Conservation (phyloP, 164 flowering plant genomes). For the Malania oleifera region DNA sequence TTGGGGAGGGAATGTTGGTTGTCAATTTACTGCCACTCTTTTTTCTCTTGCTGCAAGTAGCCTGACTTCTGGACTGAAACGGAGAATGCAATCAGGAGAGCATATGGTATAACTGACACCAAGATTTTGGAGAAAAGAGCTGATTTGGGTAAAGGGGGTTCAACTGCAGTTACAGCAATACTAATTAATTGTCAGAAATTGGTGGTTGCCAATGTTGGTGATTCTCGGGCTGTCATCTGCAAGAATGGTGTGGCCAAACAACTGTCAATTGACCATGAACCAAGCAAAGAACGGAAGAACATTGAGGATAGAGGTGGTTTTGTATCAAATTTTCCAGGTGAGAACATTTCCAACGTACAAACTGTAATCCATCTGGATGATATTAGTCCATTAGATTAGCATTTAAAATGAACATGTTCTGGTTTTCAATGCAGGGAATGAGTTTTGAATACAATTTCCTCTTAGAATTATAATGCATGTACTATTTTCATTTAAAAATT, state of each 20-base stretch:
- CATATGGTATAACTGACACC: constrained; percentile 59
- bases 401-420: not conserved
- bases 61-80: constrained; percentile 79
- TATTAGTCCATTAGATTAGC: too few relatives aligned
- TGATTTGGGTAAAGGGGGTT: constrained; percentile 84
- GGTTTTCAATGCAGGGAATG: too few relatives aligned
- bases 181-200: constrained; percentile 71
- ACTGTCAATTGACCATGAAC: constrained; percentile 88
- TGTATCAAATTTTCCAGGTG: constrained; percentile 82
- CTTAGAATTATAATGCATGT: not conserved
- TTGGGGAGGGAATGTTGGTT: not conserved
- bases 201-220: constrained; percentile 88
- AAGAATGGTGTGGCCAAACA: constrained; percentile 75
- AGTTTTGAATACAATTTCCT: too few relatives aligned
- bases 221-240: constrained; percentile 81
- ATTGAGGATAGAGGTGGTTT: constrained; percentile 89
- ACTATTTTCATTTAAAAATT: not conserved
- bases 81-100: constrained; percentile 63
- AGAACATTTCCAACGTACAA: not conserved
- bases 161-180: constrained; percentile 95
- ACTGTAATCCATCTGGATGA: too few relatives aligned
- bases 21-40: not conserved
- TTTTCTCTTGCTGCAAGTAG: constrained; percentile 30
- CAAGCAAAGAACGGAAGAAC: constrained; percentile 47
- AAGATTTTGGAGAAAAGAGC: constrained; percentile 63